Base-by-base conservation (phyloP, 2,329 filamentous ascomycete genomes). In the Aspergillus thermomutatus region DNA sequence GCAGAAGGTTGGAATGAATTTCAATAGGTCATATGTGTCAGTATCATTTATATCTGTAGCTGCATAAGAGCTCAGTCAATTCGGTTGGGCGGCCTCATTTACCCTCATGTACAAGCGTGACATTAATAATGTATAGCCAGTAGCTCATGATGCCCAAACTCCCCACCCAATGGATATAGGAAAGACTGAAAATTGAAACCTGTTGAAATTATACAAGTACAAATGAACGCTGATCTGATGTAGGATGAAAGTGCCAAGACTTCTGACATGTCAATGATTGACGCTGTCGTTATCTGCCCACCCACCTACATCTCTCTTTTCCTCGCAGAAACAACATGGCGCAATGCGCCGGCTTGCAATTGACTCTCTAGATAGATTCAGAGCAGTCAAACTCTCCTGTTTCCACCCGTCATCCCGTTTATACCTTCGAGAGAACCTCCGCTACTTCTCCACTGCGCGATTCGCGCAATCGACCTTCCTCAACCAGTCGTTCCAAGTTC, bases 331-430 rank as follows among this genome's bases (percentile, higher is more conserved):
- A 10, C 43, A 25, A 50, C 31, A 65, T 61, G 60, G 59, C 58
- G 62, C 60, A 51, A 72, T 72, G 69, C 66, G 63, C 60, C 34
- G 11, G 6, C 43, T 46, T 17, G 43, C 43, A 26, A 46, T 46
- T 23, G 21, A 25, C 21, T 17, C 51, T 50, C 55, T 59, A 28
- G 53, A 50, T 31, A 21, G 47, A 25, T 27, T 37, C 46, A 46
- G 7, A 21, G 11, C 21, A 14, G 21, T 23, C n/a, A 46, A 26
- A 23, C 17, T 14, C 23, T 26, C 14, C 31, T n/a, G 4, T 37
- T 3, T 37, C 11, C 31, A 37, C 17, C 6, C 8, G 23, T 2
- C 23, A n/a, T 7, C 21, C 10, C 1, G 43, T 17, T 46, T n/a
- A 14, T 14, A 14, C 6, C 9, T 26, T 23, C 43, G 43, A 46